These are phyloP conservation scores for Tetradesmus lagerheimii DNA, from an alignment of 139 green algal species.

Conservation along the genomic window DNA sequence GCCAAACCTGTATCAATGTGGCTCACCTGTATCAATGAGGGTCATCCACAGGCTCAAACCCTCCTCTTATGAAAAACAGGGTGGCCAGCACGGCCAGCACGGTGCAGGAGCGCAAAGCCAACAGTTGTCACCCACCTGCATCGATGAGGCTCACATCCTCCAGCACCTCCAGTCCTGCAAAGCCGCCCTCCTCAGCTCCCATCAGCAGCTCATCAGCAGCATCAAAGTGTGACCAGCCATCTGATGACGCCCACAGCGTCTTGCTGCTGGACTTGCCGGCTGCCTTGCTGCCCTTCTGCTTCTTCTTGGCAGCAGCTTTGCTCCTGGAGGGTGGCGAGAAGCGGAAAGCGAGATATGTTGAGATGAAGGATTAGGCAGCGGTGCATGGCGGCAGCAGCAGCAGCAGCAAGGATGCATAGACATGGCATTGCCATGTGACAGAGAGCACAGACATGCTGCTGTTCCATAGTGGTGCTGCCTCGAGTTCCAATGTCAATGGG, in stretches of 20 bases:
- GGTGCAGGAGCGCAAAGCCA: too few species aligned
- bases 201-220: conserved; percentile 77
- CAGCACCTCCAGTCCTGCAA: conserved; percentile 83
- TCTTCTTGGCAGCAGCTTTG: not conserved
- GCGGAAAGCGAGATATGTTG: not conserved
- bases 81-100: too few species aligned
- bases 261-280: not conserved
- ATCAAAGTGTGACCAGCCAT: conserved; percentile 73
- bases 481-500: not conserved
- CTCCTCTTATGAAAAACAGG: too few species aligned
- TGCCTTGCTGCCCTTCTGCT: not conserved
- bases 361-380: not conserved
- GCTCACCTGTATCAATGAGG: conserved; percentile 13
- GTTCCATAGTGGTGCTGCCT: not conserved
- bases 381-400: not conserved
- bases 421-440: not conserved
- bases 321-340: not conserved
- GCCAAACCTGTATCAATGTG: not conserved
- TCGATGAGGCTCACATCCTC: conserved; percentile 51
- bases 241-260: conserved; percentile 37
- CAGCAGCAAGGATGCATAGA: too few species aligned
- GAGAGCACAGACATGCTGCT: not conserved
- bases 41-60: too few species aligned
- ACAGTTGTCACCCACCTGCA: not conserved
- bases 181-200: conserved; percentile 83